Conservation (phyloP, 306 rosid genomes). For the Trifolium dubium region DNA sequence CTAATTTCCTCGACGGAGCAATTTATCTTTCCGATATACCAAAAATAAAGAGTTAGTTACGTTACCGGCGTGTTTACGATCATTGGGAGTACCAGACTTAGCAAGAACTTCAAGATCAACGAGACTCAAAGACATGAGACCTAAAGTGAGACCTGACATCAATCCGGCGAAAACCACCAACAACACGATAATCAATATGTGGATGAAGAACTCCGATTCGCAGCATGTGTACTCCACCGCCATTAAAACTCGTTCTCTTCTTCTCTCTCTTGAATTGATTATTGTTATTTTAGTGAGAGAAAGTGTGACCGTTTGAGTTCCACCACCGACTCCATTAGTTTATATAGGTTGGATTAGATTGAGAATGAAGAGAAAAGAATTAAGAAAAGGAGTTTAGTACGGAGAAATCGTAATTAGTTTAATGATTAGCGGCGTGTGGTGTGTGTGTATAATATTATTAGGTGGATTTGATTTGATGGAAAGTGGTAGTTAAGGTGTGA, state of each 20-base stretch:
- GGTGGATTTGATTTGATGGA: not conserved
- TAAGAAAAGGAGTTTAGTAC: no score
- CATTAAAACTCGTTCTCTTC: constrained; percentile 16
- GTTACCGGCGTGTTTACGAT: constrained; percentile 55
- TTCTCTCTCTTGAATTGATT: not conserved
- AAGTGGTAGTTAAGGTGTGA: not conserved
- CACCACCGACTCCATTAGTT: constrained; percentile 27
- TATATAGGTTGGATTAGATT: not conserved
- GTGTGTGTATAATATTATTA: not conserved
- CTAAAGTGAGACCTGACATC: constrained; percentile 57
- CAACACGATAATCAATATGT: constrained; percentile 35
- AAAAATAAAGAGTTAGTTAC: no score
- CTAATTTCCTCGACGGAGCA: no score
- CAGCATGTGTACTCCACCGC: constrained; percentile 53
- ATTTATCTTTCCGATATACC: no score
- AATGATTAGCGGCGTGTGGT: not conserved
- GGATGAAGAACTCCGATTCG: constrained; percentile 41
- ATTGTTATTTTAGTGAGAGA: constrained; percentile 21
- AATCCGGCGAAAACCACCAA: constrained; percentile 51
- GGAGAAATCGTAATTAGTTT: not conserved
- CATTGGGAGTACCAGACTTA: constrained; percentile 50
- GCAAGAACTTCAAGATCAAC: constrained; percentile 60
- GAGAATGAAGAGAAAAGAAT: not conserved
- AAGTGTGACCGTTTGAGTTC: constrained; percentile 39
- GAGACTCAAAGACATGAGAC: constrained; percentile 57